Conservation (phyloP, 768 basidiomycete species). For the Lyophyllum atratum region DNA sequence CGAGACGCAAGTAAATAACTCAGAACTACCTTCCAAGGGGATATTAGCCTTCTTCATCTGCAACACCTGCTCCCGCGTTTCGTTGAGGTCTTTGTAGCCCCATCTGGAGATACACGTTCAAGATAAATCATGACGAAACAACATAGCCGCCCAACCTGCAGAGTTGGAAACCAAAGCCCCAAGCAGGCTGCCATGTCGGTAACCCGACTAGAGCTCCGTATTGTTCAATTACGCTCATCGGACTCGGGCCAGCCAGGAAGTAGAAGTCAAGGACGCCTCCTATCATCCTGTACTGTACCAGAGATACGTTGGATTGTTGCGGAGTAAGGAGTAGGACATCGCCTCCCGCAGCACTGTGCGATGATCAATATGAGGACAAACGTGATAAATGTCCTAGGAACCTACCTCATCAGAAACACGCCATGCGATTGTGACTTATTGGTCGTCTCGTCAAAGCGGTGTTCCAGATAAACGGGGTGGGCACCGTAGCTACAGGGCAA, state of each 20-base stretch:
- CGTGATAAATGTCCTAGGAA: not conserved
- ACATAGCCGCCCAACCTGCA: slow-evolving; percentile 44
- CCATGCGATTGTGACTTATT: slow-evolving; percentile 66
- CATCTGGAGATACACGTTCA: slow-evolving; percentile 27
- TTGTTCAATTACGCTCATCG: slow-evolving; percentile 66
- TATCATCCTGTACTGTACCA: slow-evolving; percentile 72
- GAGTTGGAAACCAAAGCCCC: slow-evolving; percentile 81
- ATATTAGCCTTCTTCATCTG: slow-evolving; percentile 66
- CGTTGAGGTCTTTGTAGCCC: slow-evolving; percentile 50
- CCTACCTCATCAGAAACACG: slow-evolving; percentile 70
- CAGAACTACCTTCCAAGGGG: slow-evolving; percentile 68
- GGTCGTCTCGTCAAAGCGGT: slow-evolving; percentile 58
- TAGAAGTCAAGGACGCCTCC: slow-evolving; percentile 81
- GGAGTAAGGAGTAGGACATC: slow-evolving; percentile 72
- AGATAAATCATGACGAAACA: not conserved
- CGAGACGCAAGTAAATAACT: no score
- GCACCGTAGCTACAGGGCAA: slow-evolving; percentile 57
- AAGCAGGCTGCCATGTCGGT: slow-evolving; percentile 72
- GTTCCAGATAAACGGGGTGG: slow-evolving; percentile 73
- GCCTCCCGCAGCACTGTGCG: slow-evolving; percentile 59
- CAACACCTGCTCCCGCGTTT: slow-evolving; percentile 53
- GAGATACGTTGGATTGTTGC: slow-evolving; percentile 50
- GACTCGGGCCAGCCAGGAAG: slow-evolving; percentile 67
- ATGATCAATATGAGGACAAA: slow-evolving; percentile 4
- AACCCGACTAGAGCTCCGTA: slow-evolving; percentile 67